phyloP scores from a whole-genome alignment of 164 flowering plant genomes.

The Vitis rotundifolia region DNA sequence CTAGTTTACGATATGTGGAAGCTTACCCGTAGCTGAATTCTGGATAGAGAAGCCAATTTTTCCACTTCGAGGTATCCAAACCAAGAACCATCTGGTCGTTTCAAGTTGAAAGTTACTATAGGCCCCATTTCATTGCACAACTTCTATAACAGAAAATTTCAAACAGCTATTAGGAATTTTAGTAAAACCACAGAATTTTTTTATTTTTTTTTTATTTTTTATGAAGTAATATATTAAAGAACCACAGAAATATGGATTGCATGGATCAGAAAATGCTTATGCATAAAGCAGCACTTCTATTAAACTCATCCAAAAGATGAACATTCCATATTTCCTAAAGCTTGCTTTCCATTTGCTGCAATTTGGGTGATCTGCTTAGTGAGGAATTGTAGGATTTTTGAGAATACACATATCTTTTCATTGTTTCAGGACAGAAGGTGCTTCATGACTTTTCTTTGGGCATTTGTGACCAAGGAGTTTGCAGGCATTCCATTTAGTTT shows the following conservation, averaged over 20 bases:
- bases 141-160: constrained; percentile 28
- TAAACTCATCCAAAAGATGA: not conserved
- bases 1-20: constrained; percentile 1
- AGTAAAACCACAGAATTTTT: not conserved
- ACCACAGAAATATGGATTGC: not conserved
- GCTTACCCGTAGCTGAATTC: constrained; percentile 88
- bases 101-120: constrained; percentile 79
- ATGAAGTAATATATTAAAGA: not conserved
- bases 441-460: too few relatives aligned
- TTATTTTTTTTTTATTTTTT: not conserved
- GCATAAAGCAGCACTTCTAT: not conserved
- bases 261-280: not conserved
- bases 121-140: constrained; percentile 53
- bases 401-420: too few relatives aligned
- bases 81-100: constrained; percentile 88
- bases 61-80: constrained; percentile 93
- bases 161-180: constrained; percentile 2
- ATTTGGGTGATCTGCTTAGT: too few relatives aligned
- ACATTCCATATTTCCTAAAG: too few relatives aligned
- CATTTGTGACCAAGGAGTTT: too few relatives aligned
- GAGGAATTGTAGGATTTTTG: too few relatives aligned
- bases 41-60: constrained; percentile 86
- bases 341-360: too few relatives aligned
- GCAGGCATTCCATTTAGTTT: too few relatives aligned
- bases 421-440: too few relatives aligned